These are phyloP conservation scores for Eucalyptus leucophloia DNA, from an alignment of 345 rosid genomes.

Conservation along the genomic window DNA sequence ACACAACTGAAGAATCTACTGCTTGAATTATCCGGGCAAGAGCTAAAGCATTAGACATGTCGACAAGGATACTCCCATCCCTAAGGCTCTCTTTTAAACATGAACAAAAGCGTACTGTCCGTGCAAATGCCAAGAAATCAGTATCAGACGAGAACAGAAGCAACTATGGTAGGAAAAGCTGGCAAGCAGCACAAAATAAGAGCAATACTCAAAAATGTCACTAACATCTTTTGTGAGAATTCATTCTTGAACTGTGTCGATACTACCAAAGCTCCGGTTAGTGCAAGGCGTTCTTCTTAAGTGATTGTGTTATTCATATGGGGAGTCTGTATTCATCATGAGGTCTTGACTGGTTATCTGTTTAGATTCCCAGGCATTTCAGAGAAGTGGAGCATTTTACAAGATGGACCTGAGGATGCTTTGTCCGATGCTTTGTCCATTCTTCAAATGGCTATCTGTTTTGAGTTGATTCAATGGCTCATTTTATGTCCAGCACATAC, in stretches of 20 bases:
- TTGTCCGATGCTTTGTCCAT: neutral
- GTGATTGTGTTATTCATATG: neutral
- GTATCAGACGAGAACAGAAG: slow-evolving; percentile 15
- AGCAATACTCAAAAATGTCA: slow-evolving; percentile 66
- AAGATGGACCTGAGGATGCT: neutral
- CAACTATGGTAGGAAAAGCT: slow-evolving; percentile 8
- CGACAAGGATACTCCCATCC: slow-evolving; percentile 27
- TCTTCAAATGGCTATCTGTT: neutral
- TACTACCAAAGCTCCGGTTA: slow-evolving; percentile 35
- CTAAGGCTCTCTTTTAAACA: slow-evolving; percentile 24
- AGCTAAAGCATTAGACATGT: slow-evolving; percentile 18
- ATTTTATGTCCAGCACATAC: no score
- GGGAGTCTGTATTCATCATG: neutral
- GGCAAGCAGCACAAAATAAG: slow-evolving; percentile 53
- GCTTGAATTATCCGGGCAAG: fast-evolving
- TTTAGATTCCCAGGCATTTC: neutral
- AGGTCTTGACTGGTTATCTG: neutral
- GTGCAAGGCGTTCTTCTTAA: neutral
- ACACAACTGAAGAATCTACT: neutral
- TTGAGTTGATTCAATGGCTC: no score
- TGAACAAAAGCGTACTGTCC: fast-evolving
- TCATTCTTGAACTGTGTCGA: slow-evolving; percentile 10
- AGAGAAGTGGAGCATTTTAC: neutral
- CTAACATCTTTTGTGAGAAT: slow-evolving; percentile 20
- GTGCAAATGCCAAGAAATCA: neutral